These are phyloP conservation scores for Arthroderma sp. DNA, from an alignment of 2,329 filamentous ascomycete genomes.

Conservation along the genomic window DNA sequence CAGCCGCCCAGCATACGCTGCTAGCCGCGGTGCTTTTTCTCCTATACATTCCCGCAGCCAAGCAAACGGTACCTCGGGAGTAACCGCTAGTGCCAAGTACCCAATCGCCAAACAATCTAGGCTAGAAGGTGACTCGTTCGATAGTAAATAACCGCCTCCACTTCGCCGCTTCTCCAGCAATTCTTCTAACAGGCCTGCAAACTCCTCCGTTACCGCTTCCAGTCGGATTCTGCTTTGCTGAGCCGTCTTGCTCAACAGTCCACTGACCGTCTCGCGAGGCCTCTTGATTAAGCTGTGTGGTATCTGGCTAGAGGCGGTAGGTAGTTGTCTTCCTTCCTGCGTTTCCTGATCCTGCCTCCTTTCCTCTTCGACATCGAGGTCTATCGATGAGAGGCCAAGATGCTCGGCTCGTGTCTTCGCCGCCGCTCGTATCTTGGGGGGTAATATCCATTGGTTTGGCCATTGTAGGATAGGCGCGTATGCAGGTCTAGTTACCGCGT, in stretches of 20 bases:
- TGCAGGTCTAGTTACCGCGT: slow-evolving; percentile 59
- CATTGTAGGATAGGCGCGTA: slow-evolving; percentile 71
- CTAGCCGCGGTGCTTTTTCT: slow-evolving; percentile 34
- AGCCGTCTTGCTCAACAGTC: slow-evolving; percentile 52
- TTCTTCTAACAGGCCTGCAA: slow-evolving; percentile 57
- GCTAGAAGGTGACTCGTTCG: slow-evolving; percentile 40
- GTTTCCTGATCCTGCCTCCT: slow-evolving; percentile 4
- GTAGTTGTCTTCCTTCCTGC: slow-evolving; percentile 24
- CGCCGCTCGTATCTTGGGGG: slow-evolving; percentile 55
- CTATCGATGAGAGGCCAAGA: slow-evolving; percentile 54
- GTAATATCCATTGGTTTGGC: slow-evolving; percentile 77
- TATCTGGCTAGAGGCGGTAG: slow-evolving; percentile 27
- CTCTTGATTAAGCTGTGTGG: slow-evolving; percentile 40
- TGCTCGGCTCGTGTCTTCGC: slow-evolving; percentile 59
- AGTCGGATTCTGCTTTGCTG: slow-evolving; percentile 63
- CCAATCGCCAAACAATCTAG: slow-evolving; percentile 71
- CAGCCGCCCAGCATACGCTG: slow-evolving; percentile 32
- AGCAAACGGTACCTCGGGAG: slow-evolving; percentile 45
- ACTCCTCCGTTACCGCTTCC: slow-evolving; percentile 55
- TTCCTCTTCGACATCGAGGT: slow-evolving; percentile 41
- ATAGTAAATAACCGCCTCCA: slow-evolving; percentile 39
- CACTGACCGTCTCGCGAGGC: slow-evolving; percentile 45
- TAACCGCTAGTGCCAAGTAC: slow-evolving; percentile 62
- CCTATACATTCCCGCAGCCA: slow-evolving; percentile 49
- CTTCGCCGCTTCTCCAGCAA: slow-evolving; percentile 39